Evolutionary conservation across 306 rosid genomes (phyloP).

Genomic region (Erythrophleum fordii): DNA sequence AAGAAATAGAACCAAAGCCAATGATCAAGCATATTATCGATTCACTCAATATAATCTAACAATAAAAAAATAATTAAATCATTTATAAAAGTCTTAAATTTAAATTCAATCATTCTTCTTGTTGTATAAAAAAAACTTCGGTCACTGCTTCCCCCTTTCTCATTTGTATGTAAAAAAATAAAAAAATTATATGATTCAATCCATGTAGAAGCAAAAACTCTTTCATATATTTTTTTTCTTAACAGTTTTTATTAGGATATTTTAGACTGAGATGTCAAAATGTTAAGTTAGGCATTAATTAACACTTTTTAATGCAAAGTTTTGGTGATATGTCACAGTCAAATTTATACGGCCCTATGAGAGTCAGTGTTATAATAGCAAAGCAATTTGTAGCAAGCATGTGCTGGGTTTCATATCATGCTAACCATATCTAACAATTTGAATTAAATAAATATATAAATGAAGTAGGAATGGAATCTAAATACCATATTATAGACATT

Average conservation of each 20-base stretch:
- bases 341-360: neutral
- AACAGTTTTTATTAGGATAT: neutral
- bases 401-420: slow-evolving; percentile 4
- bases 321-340: slow-evolving; percentile 14
- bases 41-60: too few species aligned
- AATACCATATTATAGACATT: neutral
- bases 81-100: too few species aligned
- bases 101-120: too few species aligned
- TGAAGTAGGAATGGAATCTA: neutral
- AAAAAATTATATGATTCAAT: too few species aligned
- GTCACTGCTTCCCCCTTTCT: too few species aligned
- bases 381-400: neutral
- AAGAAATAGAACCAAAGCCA: too few species aligned
- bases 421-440: neutral
- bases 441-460: neutral
- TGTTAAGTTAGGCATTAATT: neutral
- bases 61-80: too few species aligned
- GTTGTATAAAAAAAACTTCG: too few species aligned
- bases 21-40: too few species aligned
- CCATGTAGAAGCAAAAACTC: too few species aligned
- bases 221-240: neutral
- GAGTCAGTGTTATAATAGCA: neutral
- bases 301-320: neutral
- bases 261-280: neutral
- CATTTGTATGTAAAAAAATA: too few species aligned